Evolutionary conservation across 148 eudicot species (phyloP).

Genomic region (Fallopia convolvulus): DNA sequence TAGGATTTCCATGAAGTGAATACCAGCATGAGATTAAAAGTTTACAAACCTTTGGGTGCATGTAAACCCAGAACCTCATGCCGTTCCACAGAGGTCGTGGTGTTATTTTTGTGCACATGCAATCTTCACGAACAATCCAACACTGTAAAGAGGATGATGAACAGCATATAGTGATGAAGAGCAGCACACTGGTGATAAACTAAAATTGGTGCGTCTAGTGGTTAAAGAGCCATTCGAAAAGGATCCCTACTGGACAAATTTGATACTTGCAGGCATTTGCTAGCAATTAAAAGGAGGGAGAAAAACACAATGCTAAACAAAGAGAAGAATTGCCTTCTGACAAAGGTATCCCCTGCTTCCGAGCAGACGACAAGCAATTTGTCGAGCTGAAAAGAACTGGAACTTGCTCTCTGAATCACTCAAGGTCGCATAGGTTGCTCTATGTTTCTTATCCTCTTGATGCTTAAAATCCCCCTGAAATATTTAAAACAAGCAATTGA

Average conservation of each 20-base stretch:
- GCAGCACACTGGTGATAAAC: background rate
- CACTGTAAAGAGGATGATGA: conserved; percentile 36
- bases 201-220: background rate
- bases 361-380: conserved; percentile 92
- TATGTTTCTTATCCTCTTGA: conserved; percentile 82
- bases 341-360: conserved; percentile 97
- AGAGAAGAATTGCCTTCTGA: conserved; percentile 53
- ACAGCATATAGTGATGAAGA: background rate
- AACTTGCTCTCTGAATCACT: conserved; percentile 62
- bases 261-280: background rate
- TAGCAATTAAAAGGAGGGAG: background rate
- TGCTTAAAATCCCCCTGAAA: conserved; percentile 76
- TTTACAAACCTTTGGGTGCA: conserved; percentile 90
- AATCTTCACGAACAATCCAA: conserved; percentile 87
- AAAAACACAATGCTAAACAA: background rate
- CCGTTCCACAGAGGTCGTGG: conserved; percentile 54
- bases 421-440: conserved; percentile 67
- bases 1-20: background rate
- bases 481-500: background rate
- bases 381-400: conserved; percentile 85
- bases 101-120: conserved; percentile 68
- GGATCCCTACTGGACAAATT: background rate
- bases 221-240: background rate
- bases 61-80: conserved; percentile 81
- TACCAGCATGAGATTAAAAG: background rate